A percentile compares a stretch with the other conserved stretches of the same genome.
phyloP scores from a whole-genome alignment of 192 early-diverging fungal species.

The Funneliformis mosseae region DNA sequence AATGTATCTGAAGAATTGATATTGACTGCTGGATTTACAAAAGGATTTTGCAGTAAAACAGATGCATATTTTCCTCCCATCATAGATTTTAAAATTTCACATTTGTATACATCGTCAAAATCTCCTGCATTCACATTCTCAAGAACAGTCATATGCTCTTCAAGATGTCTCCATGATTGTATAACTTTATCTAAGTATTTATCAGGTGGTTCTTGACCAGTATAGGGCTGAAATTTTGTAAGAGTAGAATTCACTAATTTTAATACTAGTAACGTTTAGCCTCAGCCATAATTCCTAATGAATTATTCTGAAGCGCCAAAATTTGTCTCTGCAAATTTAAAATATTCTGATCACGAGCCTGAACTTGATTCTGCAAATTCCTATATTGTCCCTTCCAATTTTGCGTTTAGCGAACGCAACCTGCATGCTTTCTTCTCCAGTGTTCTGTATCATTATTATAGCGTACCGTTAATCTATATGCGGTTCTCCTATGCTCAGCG shows the following conservation, averaged over 20 bases:
- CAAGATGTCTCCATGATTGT: too few species aligned
- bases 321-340: too few species aligned
- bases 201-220: too few species aligned
- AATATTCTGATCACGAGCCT: too few species aligned
- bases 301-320: too few species aligned
- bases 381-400: too few species aligned
- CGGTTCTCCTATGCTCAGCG: neutral
- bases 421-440: too few species aligned
- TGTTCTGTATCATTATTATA: too few species aligned
- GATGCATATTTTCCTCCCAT: constrained; percentile 15
- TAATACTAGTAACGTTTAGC: constrained; percentile 9
- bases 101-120: constrained; percentile 13
- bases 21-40: neutral
- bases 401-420: too few species aligned
- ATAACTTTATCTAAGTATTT: too few species aligned
- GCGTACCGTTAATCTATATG: too few species aligned
- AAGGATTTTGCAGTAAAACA: neutral
- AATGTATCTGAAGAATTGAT: constrained; percentile 18
- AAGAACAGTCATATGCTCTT: constrained; percentile 5
- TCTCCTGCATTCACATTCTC: constrained; percentile 6
- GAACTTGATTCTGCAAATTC: neutral
- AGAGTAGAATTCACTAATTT: neutral
- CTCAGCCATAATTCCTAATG: constrained; percentile 17
- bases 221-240: too few species aligned
- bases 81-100: constrained; percentile 28